Conservation (phyloP, 208 protist genomes). For the Ichthyophonus hoferi region DNA sequence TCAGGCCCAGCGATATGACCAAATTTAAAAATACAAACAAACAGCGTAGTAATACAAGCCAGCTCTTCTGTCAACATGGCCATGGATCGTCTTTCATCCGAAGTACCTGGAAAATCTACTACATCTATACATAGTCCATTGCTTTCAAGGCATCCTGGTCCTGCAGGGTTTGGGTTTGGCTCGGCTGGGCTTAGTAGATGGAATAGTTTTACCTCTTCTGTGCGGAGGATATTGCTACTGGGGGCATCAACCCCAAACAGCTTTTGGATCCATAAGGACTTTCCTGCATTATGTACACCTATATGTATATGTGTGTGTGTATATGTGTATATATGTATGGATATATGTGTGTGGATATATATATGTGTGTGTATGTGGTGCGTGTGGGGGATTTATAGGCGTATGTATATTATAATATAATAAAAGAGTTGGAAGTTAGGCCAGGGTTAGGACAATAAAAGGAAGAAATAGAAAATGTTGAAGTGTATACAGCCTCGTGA, state of each 20-base stretch:
- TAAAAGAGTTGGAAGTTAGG: too few relatives aligned
- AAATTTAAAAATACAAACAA: constrained; percentile 15
- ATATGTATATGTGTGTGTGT: neutral
- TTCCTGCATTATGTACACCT: constrained; percentile 9
- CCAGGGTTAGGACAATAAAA: too few relatives aligned
- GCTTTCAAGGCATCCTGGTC: neutral
- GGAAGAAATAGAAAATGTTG: too few relatives aligned
- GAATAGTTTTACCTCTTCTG: constrained; percentile 4
- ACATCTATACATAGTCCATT: neutral
- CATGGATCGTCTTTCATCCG: constrained; percentile 3
- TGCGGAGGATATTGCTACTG: neutral
- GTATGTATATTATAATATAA: too few relatives aligned
- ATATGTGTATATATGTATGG: neutral
- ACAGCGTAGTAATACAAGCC: constrained; percentile 24
- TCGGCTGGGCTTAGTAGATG: neutral
- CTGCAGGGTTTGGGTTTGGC: neutral
- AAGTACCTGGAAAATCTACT: constrained; percentile 21
- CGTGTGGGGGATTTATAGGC: neutral
- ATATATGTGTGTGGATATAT: neutral
- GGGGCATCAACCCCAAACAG: constrained; percentile 1
- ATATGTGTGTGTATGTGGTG: neutral
- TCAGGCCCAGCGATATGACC: constrained; percentile 29
- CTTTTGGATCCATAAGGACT: neutral
- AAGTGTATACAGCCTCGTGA: too few relatives aligned
- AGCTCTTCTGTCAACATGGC: constrained; percentile 12